Conservation (phyloP, 805 yeast genomes). For the Ogataea salicorniae region DNA sequence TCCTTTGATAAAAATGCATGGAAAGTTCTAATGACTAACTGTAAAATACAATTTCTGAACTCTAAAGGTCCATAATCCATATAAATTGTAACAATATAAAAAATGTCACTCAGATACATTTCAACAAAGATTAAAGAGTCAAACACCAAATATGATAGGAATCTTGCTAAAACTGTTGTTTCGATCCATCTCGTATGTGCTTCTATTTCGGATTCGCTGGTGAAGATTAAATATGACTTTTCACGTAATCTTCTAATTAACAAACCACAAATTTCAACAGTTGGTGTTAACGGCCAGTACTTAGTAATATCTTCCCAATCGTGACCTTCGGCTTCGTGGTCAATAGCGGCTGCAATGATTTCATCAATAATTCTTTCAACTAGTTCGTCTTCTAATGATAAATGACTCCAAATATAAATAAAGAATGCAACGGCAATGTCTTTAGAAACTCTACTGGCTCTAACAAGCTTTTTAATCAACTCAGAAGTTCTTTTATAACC, state of each 20-base stretch:
- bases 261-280: conserved; percentile 66
- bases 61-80: conserved; percentile 48
- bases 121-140: conserved; percentile 60
- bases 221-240: conserved; percentile 45
- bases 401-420: conserved; percentile 60
- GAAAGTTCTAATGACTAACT: conserved; percentile 57
- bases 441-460: conserved; percentile 46
- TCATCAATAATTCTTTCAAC: conserved; percentile 63
- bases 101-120: conserved; percentile 64
- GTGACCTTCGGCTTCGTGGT: conserved; percentile 69
- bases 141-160: conserved; percentile 62
- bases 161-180: conserved; percentile 58
- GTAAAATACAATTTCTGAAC: conserved; percentile 57
- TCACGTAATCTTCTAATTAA: conserved; percentile 53
- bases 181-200: conserved; percentile 64
- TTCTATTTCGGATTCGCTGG: conserved; percentile 40
- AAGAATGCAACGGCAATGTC: conserved; percentile 49
- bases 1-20: conserved; percentile 64
- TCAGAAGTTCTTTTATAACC: conserved; percentile 61
- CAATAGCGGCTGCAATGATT: conserved; percentile 66
- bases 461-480: conserved; percentile 57
- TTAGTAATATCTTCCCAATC: conserved; percentile 61
- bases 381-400: conserved; percentile 58
- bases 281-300: conserved; percentile 59
- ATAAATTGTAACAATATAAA: conserved; percentile 60